Conservation (phyloP, 306 rosid species). For the Dalbergia cochinchinensis region DNA sequence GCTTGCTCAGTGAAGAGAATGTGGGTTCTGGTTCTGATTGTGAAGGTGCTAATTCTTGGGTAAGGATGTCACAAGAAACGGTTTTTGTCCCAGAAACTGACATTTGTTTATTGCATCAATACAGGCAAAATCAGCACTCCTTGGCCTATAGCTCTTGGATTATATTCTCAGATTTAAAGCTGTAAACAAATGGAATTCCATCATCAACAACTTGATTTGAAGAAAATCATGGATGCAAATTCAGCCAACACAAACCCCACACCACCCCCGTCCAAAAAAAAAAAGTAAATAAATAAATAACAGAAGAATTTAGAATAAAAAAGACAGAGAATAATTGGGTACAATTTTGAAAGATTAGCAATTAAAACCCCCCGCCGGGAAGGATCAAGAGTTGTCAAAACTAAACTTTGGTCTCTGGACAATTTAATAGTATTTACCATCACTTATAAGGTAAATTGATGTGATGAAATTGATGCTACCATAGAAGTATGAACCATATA, state of each 20-base stretch:
- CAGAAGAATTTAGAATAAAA: too few species aligned
- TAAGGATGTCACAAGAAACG: not conserved
- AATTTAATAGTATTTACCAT: constrained; percentile 16
- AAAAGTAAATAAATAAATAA: too few species aligned
- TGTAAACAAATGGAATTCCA: constrained; percentile 21
- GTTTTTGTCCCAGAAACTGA: constrained; percentile 27
- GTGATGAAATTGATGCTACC: constrained; percentile 5
- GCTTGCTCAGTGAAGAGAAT: constrained; percentile 41
- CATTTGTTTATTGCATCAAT: constrained; percentile 9
- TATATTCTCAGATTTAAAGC: constrained; percentile 4
- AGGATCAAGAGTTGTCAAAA: not conserved
- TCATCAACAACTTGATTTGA: not conserved
- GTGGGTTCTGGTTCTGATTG: constrained; percentile 37
- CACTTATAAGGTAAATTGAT: not conserved
- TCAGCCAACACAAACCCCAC: not conserved
- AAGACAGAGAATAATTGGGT: not conserved
- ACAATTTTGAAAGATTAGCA: not conserved
- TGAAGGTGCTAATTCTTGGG: constrained; percentile 16
- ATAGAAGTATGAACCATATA: not conserved
- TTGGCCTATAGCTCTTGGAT: not conserved
- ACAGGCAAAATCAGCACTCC: not conserved
- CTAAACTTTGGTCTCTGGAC: not conserved
- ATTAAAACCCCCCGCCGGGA: not conserved
- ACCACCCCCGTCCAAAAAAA: not conserved
- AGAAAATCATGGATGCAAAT: not conserved